phyloP scores from a whole-genome alignment of 208 protist species.

The Herpetomonas muscarum region DNA sequence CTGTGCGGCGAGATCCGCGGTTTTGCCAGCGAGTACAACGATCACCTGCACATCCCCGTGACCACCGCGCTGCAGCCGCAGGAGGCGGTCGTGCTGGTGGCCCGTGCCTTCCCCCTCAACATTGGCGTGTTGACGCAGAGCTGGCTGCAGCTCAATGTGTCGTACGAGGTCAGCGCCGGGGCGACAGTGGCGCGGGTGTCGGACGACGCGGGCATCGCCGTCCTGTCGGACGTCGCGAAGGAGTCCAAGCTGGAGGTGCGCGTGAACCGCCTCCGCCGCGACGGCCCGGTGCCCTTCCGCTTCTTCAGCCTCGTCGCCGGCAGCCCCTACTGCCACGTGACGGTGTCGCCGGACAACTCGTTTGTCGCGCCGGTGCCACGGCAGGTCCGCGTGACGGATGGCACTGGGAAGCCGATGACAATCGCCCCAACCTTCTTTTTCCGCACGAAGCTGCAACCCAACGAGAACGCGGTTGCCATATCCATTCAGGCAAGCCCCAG shows the following conservation, averaged over 20 bases:
- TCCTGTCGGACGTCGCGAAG: constrained; percentile 37
- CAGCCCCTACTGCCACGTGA: constrained; percentile 56
- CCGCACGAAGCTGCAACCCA: constrained; percentile 30
- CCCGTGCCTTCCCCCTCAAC: constrained; percentile 35
- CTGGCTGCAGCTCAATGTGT: constrained; percentile 65
- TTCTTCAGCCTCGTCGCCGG: constrained; percentile 78
- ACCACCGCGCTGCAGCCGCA: constrained; percentile 19
- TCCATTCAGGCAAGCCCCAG: neutral
- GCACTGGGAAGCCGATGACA: neutral
- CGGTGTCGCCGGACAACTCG: constrained; percentile 35
- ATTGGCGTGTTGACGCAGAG: constrained; percentile 22
- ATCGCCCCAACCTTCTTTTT: constrained; percentile 43
- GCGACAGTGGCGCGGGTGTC: constrained; percentile 22
- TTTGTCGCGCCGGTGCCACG: constrained; percentile 56
- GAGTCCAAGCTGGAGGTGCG: constrained; percentile 54
- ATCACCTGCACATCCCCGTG: constrained; percentile 50
- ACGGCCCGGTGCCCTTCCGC: constrained; percentile 69
- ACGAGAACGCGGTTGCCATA: constrained; percentile 19
- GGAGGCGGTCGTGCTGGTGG: constrained; percentile 60
- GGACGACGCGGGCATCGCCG: constrained; percentile 57
- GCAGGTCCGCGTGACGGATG: constrained; percentile 5
- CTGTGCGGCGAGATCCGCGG: constrained; percentile 65
- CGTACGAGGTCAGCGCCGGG: constrained; percentile 35
- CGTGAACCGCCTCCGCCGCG: constrained; percentile 36
- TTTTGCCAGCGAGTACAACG: constrained; percentile 67